Evolutionary conservation across 2,329 filamentous ascomycete genomes (phyloP).

Genomic region (Beauveria scarabaeidicola): DNA sequence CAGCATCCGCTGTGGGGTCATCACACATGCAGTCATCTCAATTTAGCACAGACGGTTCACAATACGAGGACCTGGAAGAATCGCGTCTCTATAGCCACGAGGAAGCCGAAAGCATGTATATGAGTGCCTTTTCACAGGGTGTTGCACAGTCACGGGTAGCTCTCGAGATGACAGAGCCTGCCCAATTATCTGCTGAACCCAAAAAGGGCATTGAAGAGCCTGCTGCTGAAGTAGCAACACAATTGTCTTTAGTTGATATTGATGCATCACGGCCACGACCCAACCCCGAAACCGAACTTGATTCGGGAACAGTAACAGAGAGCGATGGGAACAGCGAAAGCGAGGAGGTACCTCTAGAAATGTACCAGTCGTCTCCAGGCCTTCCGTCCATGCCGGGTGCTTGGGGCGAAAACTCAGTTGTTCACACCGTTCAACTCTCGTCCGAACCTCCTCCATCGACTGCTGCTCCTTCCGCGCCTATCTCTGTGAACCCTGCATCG

Average conservation of each 20-base stretch:
- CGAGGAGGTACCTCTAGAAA: neutral
- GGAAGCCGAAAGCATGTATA: constrained; percentile 80
- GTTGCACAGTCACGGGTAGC: constrained; percentile 16
- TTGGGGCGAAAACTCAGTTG: constrained; percentile 35
- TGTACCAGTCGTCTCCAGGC: neutral
- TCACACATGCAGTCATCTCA: neutral
- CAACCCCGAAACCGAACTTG: neutral
- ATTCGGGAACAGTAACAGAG: neutral
- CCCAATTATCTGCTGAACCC: neutral
- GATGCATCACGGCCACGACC: neutral
- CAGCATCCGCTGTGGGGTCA: neutral
- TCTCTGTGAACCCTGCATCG: neutral
- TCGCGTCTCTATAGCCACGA: constrained; percentile 71
- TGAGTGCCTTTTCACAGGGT: constrained; percentile 58
- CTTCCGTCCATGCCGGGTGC: constrained; percentile 39
- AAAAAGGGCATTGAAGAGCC: neutral
- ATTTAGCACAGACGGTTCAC: neutral
- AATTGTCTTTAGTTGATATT: too few relatives aligned
- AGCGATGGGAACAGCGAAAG: neutral
- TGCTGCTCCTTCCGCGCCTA: neutral
- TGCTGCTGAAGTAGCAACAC: too few relatives aligned
- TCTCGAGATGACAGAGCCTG: neutral
- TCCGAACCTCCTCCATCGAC: constrained; percentile 10
- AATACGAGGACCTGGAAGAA: constrained; percentile 43
- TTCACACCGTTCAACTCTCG: constrained; percentile 3